Evolutionary conservation across 768 basidiomycete genomes (phyloP), one percentile per base, ranked within the genome.

Genomic region (Agrocybe praecox): DNA sequence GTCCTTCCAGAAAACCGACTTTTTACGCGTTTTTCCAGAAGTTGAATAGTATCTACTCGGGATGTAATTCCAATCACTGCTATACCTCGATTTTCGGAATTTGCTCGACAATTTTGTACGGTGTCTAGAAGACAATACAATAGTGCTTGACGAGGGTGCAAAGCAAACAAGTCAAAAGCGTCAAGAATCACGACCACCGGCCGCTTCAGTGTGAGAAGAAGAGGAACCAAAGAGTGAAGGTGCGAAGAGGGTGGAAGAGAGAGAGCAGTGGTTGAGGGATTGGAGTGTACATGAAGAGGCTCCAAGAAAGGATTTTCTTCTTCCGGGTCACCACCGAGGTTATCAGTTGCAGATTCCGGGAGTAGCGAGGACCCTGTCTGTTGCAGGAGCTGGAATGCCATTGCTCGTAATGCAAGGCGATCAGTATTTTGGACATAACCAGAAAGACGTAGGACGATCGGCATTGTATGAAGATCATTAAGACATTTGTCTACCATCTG

Each of bases 81-180:
- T 19, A 97, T 72, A 2, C 94, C 95, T 59, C 82, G 85, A 62
- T 68, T 83, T 12, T 76, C 78, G 45, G 75, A 70, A 17, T 80
- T 80, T 2, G 86, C 81, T 56, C 88, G 80, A 69, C 92, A 88
- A 61, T 89, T 90, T 65, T 99, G 97, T 1, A 86, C 96, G 1
- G 94, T 95, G 66, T 99, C 97, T 48, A 99, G 80, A 17, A 99
- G 82, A 67, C 96, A 98, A 67, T 99, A 99, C 6, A 99, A 82
- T 21, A 99, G 74, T 2, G 93, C 88, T 67, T 99, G 97, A 14
- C 97, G 85, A 11, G 94, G 88, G 70, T 98, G 95, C 15, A 88
- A 81, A 2, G 94, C 88, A 70, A 98, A 99, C 23, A 95, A 80
- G 69, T 99, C 97, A 70, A 98, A 96, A 7, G 88, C 88, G 63